Base-by-base conservation (phyloP, 331 rosid species). In the Cucumis variabilis region DNA sequence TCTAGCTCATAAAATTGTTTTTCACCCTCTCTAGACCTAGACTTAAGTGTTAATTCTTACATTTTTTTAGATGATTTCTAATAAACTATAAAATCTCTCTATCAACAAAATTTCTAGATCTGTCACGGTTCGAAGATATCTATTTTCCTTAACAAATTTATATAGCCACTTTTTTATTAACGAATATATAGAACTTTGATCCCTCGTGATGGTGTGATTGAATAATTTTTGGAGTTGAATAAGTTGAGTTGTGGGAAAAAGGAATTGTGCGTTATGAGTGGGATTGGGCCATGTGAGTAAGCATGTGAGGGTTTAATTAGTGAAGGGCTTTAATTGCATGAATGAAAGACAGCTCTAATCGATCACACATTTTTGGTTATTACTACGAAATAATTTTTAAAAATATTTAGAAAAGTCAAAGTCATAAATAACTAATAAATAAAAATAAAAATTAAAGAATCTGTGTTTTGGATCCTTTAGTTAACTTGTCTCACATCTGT, bases 331-430 rank as follows among this genome's bases (percentile, higher is more conserved):
- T 75, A 12, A 46, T 44, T 44, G n/a, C 2, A 46, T 75, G 82
- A 30, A 75, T 75, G 60, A 30, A n/a, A n/a, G 82, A 75, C 80
- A 74, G 80, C 80, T 74, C 58, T 41, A 74, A 74, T 74, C 28
- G 82, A 75, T 60, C 82, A 70, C 44, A 70, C 44, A 70, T 70
- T 70, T 70, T 70, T 68, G 9, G 37, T 25, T 25, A 68, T 68
- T 68, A 25, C 4, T 3, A 55, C 9, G 23, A 68, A 25, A 68
- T 62, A 68, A n/a, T 24, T 58, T 58, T 58, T 14, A 3, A 66
- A 4, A 10, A 9, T n/a, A n/a, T 66, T 44, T 44, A 44, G 25
- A 14, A 28, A 70, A 70, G 75, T 70, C 75, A 70, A 70, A 70
- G 46, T 28, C 41, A 15, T 70, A 69, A 69, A 69, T 6, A 13